Conservation (phyloP, 495 filamentous ascomycete species). For the Xylaria bambusicola region DNA sequence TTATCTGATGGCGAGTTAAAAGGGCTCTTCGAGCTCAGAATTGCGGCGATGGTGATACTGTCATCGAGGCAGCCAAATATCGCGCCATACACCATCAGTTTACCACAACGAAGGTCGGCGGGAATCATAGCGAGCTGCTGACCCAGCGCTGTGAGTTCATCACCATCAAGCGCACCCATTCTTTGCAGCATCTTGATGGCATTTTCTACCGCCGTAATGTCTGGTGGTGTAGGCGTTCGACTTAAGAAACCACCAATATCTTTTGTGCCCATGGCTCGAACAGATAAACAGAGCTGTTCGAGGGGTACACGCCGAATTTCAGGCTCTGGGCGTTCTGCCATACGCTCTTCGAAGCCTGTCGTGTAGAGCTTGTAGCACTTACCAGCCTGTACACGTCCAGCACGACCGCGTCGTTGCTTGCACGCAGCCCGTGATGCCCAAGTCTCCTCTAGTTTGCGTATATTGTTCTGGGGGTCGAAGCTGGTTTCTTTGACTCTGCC, state of each 20-base stretch:
- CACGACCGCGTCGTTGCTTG: conserved; percentile 94
- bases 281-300: conserved; percentile 90
- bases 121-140: conserved; percentile 92
- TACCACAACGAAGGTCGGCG: conserved; percentile 87
- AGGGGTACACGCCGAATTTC: conserved; percentile 91
- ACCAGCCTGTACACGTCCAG: conserved; percentile 86
- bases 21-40: conserved; percentile 80
- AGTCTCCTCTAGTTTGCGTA: conserved; percentile 89
- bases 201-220: conserved; percentile 78
- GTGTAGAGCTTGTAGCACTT: conserved; percentile 97
- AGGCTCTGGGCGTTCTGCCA: conserved; percentile 88
- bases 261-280: conserved; percentile 88
- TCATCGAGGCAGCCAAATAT: conserved; percentile 90
- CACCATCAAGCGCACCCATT: conserved; percentile 85
- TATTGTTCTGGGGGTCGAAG: conserved; percentile 89
- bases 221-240: conserved; percentile 85
- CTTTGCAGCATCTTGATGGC: conserved; percentile 75
- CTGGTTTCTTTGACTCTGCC: conserved; percentile 95
- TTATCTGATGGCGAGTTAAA: conserved; percentile 81
- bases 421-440: conserved; percentile 95
- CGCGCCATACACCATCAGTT: conserved; percentile 93
- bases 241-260: conserved; percentile 81
- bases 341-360: conserved; percentile 72
- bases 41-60: conserved; percentile 85
- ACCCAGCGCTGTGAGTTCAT: conserved; percentile 85